These are phyloP conservation scores for Aegilops bicornis DNA, from an alignment of 176 grass and related monocot species.

Conservation along the genomic window DNA sequence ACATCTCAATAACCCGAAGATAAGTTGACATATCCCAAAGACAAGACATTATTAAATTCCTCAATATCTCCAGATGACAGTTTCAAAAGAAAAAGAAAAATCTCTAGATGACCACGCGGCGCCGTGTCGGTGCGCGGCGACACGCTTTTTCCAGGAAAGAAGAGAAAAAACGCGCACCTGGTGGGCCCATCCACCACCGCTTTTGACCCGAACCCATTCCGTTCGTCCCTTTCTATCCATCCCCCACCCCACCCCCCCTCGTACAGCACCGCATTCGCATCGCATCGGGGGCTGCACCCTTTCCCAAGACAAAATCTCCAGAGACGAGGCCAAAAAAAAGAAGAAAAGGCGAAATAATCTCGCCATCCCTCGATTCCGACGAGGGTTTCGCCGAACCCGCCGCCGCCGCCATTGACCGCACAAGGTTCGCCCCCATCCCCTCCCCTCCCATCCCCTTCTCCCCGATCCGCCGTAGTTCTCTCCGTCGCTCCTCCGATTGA, in stretches of 20 bases:
- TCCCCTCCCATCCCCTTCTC: background rate
- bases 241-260: no score
- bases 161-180: background rate
- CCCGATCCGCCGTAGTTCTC: background rate
- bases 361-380: background rate
- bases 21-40: background rate
- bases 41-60: background rate
- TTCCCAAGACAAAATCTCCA: constrained; percentile 11
- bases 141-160: background rate
- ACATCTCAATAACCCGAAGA: no score
- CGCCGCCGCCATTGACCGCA: background rate
- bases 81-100: no score
- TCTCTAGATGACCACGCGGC: background rate
- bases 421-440: background rate
- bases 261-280: background rate
- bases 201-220: background rate
- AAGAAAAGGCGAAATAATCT: background rate
- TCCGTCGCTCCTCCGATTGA: no score
- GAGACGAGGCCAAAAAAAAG: background rate
- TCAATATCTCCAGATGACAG: no score
- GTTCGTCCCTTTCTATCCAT: background rate
- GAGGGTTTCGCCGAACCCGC: background rate
- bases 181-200: background rate
- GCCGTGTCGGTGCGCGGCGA: background rate
- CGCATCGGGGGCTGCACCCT: constrained; percentile 11